Percentiles rank a stretch among this genome's conserved stretches.
Evolutionary conservation across 2,329 filamentous ascomycete species (phyloP).

Genomic region (Exophiala xenobiotica): DNA sequence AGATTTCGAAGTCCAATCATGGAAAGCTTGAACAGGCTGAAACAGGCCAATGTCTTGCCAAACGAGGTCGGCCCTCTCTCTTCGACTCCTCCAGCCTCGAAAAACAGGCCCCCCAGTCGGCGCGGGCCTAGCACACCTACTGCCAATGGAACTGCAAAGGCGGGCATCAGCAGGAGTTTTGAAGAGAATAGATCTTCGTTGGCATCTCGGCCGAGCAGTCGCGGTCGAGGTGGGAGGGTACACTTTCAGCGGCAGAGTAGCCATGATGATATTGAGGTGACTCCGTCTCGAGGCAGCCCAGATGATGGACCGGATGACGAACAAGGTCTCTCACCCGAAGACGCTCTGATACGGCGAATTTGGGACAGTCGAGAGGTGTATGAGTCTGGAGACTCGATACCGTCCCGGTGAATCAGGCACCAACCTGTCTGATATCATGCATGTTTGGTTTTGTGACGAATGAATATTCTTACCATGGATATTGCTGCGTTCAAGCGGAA

Average conservation of each 20-base stretch:
- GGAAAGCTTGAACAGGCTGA: constrained; percentile 44
- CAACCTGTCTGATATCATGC: background rate
- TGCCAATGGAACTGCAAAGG: constrained; percentile 16
- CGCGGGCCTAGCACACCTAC: constrained; percentile 16
- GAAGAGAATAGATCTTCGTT: constrained; percentile 21
- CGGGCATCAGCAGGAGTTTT: constrained; percentile 18
- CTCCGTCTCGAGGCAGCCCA: constrained; percentile 25
- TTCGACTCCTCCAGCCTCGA: constrained; percentile 8
- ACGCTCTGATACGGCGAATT: constrained; percentile 29
- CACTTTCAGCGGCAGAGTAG: constrained; percentile 30
- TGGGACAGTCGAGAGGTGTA: constrained; percentile 29
- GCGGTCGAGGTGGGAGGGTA: constrained; percentile 19
- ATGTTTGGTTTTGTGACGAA: background rate
- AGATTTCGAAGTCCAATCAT: constrained; percentile 46
- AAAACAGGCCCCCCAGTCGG: constrained; percentile 27
- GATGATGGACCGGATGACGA: constrained; percentile 27
- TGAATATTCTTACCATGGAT: background rate
- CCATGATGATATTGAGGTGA: constrained; percentile 32
- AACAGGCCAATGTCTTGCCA: constrained; percentile 19
- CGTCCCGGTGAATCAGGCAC: constrained; percentile 5
- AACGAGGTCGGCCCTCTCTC: constrained; percentile 12
- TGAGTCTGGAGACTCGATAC: constrained; percentile 17
- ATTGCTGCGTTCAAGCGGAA: background rate
- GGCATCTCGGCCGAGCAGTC: constrained; percentile 10
- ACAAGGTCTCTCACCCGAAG: constrained; percentile 25